Evolutionary conservation across 2,329 filamentous ascomycete genomes (phyloP), one percentile per base, ranked within the genome.

Genomic region (Cladobotryum mycophilum): DNA sequence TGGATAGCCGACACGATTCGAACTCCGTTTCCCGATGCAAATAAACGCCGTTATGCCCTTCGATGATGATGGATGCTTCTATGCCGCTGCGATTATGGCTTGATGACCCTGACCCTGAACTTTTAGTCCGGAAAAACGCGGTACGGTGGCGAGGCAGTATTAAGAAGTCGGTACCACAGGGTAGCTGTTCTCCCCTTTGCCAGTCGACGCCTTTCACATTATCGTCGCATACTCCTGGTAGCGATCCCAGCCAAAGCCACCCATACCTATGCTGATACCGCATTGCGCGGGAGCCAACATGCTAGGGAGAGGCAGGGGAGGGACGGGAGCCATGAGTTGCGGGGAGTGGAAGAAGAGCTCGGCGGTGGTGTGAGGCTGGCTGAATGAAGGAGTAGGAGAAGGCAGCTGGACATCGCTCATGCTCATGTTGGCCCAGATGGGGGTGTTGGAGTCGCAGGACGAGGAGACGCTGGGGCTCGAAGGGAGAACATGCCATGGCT

Each of bases 401-500:
- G 86, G 81, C 53, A 93, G 73, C 61, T 87, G 82, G 48, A 86
- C 77, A 53, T 91, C 85, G 66, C 79, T 82, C 72, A 95, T 76
- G 63, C 78, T 79, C 75, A 95, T 84, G 65, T 80, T 84, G 55
- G 85, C 81, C 91, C 91, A 96, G 67, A 92, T 80, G 47, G 83
- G 80, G 52, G 82, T 78, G 61, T 80, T 64, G 36, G 84, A 85
- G 65, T 93, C 89, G 65, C 85, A 86, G 6, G 70, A 72, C 34
- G 87, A 85, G 38, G 86, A 82, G 47, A 88, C 82, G 67, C 84
- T 89, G 47, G 90, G 88, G 63, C 89, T 96, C 49, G 92, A 96
- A 43, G 91, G 88, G 49, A 96, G 76, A 59, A 96, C 84, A 68
- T 86, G 89, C 92, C 92, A 97, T 51, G 88, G 79, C 55, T 97